Conservation (phyloP, 2,329 filamentous ascomycete species). For the Fusarium continuum region DNA sequence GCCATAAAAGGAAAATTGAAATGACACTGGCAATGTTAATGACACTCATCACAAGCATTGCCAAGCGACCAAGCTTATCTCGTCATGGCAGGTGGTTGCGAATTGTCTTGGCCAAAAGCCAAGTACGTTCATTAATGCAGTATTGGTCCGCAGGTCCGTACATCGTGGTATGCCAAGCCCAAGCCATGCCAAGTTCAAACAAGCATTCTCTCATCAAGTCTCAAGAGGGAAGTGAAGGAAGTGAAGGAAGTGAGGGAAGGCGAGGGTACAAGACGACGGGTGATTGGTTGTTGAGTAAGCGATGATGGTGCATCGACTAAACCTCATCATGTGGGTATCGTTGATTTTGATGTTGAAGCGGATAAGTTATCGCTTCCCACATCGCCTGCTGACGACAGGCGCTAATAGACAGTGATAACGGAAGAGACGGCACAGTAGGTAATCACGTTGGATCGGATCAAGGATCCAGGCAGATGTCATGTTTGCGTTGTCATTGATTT, state of each 20-base stretch:
- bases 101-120: constrained; percentile 33
- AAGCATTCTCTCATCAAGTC: constrained; percentile 20
- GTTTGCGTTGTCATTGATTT: constrained; percentile 11
- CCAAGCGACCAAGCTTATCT: constrained; percentile 23
- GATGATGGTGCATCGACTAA: constrained; percentile 21
- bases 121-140: not conserved
- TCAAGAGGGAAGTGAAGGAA: not conserved
- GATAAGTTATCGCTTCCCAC: constrained; percentile 13
- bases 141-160: constrained; percentile 1
- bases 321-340: constrained; percentile 21
- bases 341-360: constrained; percentile 2
- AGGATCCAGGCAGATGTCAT: constrained; percentile 3
- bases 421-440: constrained; percentile 9
- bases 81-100: constrained; percentile 28
- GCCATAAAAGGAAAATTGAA: constrained; percentile 15
- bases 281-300: constrained; percentile 22
- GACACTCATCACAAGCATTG: constrained; percentile 14
- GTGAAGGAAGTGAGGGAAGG: constrained; percentile 3
- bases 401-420: constrained; percentile 24
- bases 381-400: constrained; percentile 26
- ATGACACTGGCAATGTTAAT: not conserved
- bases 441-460: constrained; percentile 3
- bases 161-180: constrained; percentile 31
- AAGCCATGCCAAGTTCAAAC: constrained; percentile 38
- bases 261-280: not conserved